These are phyloP conservation scores for Blastocystis sp. DNA, from an alignment of 352 stramenopile genomes.

Conservation along the genomic window DNA sequence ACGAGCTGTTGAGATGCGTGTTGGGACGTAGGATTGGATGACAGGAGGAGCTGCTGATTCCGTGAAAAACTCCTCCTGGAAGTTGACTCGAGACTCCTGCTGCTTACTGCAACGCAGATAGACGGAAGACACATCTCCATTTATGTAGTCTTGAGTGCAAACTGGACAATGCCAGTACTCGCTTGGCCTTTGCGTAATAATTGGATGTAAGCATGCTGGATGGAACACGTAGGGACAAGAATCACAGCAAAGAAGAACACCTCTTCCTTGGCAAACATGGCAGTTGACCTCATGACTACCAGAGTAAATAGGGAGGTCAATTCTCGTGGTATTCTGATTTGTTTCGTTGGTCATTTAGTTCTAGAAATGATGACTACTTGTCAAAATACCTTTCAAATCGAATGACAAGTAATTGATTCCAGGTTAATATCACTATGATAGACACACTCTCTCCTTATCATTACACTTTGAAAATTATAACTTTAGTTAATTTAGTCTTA, in stretches of 20 bases:
- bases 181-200: neutral
- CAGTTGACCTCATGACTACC: neutral
- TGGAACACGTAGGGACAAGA: neutral
- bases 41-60: neutral
- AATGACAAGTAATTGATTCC: no score
- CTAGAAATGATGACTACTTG: no score
- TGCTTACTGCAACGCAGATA: neutral
- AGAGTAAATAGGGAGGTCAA: neutral
- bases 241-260: slow-evolving; percentile 41
- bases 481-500: no score
- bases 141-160: neutral
- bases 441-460: no score
- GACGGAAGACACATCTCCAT: neutral
- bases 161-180: slow-evolving; percentile 1
- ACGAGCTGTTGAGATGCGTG: neutral
- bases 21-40: neutral
- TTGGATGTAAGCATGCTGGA: slow-evolving; percentile 1
- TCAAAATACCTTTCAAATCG: no score
- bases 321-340: neutral
- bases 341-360: no score
- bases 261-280: neutral
- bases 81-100: no score
- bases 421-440: no score
- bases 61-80: neutral
- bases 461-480: no score